Conservation (phyloP, 1,284 basidiomycete species). For the Sporisorium exsertum region DNA sequence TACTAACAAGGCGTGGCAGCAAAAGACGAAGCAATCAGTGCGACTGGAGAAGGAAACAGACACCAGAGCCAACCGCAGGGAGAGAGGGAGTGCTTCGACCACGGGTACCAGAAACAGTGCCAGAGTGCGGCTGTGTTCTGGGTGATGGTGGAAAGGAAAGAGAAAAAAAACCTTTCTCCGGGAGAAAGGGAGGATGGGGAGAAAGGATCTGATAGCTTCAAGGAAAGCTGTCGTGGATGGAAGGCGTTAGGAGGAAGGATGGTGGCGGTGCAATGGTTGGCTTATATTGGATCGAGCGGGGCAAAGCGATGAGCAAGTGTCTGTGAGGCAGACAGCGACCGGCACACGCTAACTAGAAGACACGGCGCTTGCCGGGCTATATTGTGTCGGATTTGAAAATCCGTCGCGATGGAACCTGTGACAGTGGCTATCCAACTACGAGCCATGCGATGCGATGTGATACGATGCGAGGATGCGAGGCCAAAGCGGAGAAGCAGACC, state of each 20-base stretch:
- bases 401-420: too few relatives aligned
- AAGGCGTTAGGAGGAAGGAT: neutral
- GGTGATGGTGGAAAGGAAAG: constrained; percentile 6
- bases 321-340: neutral
- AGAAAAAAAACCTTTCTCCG: neutral
- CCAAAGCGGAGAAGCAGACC: neutral
- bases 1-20: neutral
- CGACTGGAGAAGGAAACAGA: neutral
- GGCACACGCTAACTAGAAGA: neutral
- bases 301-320: constrained; percentile 14
- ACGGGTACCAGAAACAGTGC: constrained; percentile 35
- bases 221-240: neutral
- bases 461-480: neutral
- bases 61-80: neutral
- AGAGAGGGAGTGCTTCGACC: constrained; percentile 15
- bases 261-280: neutral
- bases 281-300: constrained; percentile 28
- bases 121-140: neutral
- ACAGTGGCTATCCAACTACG: too few relatives aligned
- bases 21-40: neutral
- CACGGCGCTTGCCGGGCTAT: neutral
- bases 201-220: constrained; percentile 4
- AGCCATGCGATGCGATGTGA: constrained; percentile 4
- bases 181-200: neutral
- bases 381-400: too few relatives aligned